Evolutionary conservation across 305 asterid genomes (phyloP).

Genomic region (Solanum hybrid): DNA sequence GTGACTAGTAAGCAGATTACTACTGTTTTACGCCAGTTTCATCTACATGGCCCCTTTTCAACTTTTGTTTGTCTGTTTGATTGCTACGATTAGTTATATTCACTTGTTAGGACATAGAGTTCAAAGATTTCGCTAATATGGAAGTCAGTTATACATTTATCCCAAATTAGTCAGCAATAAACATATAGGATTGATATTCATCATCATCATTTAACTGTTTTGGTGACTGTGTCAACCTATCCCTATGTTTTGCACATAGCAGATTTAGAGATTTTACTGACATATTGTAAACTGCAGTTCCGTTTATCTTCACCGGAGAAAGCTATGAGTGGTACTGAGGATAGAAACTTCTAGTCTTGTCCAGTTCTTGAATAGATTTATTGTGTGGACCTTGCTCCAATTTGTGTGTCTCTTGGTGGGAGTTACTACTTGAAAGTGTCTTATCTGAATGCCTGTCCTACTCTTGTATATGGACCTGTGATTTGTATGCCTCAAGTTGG

Average conservation of each 20-base stretch:
- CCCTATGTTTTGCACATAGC: neutral
- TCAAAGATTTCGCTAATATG: neutral
- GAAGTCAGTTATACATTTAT: neutral
- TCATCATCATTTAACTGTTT: neutral
- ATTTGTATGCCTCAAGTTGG: neutral
- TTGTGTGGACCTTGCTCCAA: neutral
- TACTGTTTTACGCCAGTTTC: neutral
- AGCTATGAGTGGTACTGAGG: neutral
- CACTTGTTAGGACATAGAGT: neutral
- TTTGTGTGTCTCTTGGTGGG: neutral
- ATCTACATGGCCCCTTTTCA: neutral
- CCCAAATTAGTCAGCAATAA: neutral
- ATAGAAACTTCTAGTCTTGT: neutral
- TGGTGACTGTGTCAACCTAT: neutral
- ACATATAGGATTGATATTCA: neutral
- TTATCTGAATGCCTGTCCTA: neutral
- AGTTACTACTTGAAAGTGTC: neutral
- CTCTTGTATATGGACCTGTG: neutral
- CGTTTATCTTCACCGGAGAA: neutral
- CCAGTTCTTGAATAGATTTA: neutral
- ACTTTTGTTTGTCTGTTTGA: neutral
- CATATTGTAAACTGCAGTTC: neutral
- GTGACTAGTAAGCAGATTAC: neutral
- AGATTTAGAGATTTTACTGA: neutral
- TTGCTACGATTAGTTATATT: neutral